Evolutionary conservation across 768 basidiomycete genomes (phyloP).

Genomic region (Boletales sp.): DNA sequence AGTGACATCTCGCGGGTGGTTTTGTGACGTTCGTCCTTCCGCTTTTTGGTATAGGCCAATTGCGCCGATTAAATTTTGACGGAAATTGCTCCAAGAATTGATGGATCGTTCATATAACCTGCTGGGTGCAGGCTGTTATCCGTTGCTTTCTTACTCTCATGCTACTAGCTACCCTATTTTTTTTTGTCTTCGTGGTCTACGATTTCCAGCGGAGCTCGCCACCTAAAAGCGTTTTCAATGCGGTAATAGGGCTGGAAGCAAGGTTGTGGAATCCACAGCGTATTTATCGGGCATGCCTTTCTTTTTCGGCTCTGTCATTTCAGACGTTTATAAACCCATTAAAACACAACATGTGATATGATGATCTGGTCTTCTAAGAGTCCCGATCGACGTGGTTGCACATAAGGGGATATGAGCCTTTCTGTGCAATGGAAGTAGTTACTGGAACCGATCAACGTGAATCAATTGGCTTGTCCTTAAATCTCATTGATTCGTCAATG

Average conservation of each 20-base stretch:
- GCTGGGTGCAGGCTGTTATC: constrained; percentile 6
- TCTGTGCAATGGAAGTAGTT: constrained; percentile 13
- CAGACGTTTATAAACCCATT: not conserved
- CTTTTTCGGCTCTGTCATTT: not conserved
- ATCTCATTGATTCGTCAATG: not conserved
- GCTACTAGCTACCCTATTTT: not conserved
- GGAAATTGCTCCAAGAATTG: constrained; percentile 21
- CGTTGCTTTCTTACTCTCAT: constrained; percentile 4
- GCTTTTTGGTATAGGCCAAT: constrained; percentile 5
- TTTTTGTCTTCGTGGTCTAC: not conserved
- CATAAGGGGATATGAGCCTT: constrained; percentile 8
- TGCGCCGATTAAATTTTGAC: constrained; percentile 22
- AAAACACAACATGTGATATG: not conserved
- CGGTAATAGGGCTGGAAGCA: not conserved
- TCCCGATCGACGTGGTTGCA: constrained; percentile 9
- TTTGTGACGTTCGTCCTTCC: constrained; percentile 7
- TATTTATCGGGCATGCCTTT: not conserved
- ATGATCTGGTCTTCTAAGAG: constrained; percentile 1
- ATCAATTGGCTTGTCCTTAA: not conserved
- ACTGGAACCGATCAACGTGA: constrained; percentile 1
- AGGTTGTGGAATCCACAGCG: not conserved
- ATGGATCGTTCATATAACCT: constrained; percentile 10
- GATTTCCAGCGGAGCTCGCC: constrained; percentile 1
- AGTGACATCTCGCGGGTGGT: constrained; percentile 6
- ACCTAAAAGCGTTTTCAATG: not conserved